phyloP scores from a whole-genome alignment of 2,329 filamentous ascomycete genomes.

The Tolypocladium amazonense region DNA sequence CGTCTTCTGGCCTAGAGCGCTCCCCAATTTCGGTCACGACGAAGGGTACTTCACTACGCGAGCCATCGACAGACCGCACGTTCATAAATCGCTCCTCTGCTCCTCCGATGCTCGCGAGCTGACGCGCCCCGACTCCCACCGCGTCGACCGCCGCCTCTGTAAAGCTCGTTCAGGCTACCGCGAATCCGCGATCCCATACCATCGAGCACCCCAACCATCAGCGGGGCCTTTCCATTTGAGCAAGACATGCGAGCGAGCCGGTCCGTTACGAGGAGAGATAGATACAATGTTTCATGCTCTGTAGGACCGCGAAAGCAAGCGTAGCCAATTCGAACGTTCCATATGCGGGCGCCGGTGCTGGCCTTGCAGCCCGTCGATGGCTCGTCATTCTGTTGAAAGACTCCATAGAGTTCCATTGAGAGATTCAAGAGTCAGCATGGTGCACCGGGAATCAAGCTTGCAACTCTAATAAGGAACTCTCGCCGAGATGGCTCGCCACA shows the following conservation, averaged over 20 bases:
- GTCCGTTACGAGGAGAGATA: too few species aligned
- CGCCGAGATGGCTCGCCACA: slow-evolving; percentile 23
- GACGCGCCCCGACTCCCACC: background rate
- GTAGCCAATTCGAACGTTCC: background rate
- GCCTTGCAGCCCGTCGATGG: too few species aligned
- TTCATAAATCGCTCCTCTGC: background rate
- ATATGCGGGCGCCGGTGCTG: too few species aligned
- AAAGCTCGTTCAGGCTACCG: background rate
- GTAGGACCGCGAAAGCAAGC: background rate
- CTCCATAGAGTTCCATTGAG: too few species aligned
- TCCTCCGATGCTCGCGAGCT: background rate
- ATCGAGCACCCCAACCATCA: background rate
- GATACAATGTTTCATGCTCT: background rate
- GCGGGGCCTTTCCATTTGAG: background rate
- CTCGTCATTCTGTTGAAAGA: background rate
- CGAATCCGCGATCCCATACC: background rate
- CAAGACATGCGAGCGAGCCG: background rate
- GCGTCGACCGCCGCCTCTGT: background rate
- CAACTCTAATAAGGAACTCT: background rate
- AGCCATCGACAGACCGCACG: background rate
- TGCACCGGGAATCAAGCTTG: too few species aligned
- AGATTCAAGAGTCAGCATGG: background rate
- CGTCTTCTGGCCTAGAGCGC: background rate
- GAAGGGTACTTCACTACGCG: background rate
- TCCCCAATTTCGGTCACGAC: background rate